Evolutionary conservation across 495 filamentous ascomycete genomes (phyloP).

Genomic region (Penicillium taxi): DNA sequence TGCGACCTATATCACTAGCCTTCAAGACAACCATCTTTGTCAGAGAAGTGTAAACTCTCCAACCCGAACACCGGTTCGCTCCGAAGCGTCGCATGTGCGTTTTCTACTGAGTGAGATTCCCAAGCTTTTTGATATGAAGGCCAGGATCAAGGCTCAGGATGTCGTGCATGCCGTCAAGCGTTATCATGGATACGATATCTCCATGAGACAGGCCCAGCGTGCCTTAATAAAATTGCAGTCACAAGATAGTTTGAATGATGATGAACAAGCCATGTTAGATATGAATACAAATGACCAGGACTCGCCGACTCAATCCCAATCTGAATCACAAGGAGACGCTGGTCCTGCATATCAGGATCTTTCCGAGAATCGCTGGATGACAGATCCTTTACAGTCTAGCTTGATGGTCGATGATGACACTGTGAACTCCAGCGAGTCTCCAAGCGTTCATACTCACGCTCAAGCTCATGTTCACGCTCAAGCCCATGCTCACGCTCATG

Average conservation of each 20-base stretch:
- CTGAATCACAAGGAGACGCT: constrained; percentile 15
- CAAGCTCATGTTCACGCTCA: too few relatives aligned
- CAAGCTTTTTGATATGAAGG: constrained; percentile 40
- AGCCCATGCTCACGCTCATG: too few relatives aligned
- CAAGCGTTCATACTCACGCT: too few relatives aligned
- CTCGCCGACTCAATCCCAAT: constrained; percentile 16
- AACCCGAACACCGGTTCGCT: constrained; percentile 33
- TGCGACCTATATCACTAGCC: constrained; percentile 40
- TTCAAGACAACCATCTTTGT: constrained; percentile 40
- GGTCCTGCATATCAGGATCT: constrained; percentile 20
- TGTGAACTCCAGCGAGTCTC: constrained; percentile 19
- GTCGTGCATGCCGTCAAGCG: constrained; percentile 40
- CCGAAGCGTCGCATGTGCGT: constrained; percentile 42
- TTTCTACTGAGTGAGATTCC: constrained; percentile 40
- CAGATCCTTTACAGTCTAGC: constrained; percentile 21
- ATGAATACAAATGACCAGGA: constrained; percentile 16
- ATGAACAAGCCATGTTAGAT: constrained; percentile 15
- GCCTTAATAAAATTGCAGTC: constrained; percentile 37
- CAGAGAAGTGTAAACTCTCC: constrained; percentile 28
- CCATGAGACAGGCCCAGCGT: constrained; percentile 39
- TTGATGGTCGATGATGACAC: constrained; percentile 26
- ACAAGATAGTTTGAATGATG: constrained; percentile 17
- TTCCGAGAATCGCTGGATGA: constrained; percentile 31
- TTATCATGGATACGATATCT: constrained; percentile 42
- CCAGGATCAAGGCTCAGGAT: constrained; percentile 32